Conservation (phyloP, 805 yeast genomes). For the Zygosaccharomyces rouxii region DNA sequence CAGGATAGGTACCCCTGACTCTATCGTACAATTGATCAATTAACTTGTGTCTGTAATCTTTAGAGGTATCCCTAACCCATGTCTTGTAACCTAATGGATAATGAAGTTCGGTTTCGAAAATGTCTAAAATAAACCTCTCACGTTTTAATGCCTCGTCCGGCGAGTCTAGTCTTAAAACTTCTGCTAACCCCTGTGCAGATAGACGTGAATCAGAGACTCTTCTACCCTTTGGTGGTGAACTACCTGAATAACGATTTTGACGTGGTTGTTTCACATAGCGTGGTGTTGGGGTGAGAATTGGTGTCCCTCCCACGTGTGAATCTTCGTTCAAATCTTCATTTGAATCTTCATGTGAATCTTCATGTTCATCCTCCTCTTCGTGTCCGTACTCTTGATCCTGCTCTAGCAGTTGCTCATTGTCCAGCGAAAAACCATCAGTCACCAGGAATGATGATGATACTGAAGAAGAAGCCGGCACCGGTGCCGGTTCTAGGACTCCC, state of each 20-base stretch:
- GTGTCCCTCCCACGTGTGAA: not conserved
- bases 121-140: conserved; percentile 49
- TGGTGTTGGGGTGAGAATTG: not conserved
- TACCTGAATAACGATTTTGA: conserved; percentile 13
- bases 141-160: conserved; percentile 52
- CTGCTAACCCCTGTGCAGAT: conserved; percentile 52
- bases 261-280: conserved; percentile 13
- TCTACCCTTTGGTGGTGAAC: conserved; percentile 10
- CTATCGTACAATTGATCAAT: conserved; percentile 43
- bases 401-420: not conserved
- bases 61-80: conserved; percentile 77
- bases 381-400: not conserved
- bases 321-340: too few species aligned
- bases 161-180: conserved; percentile 45
- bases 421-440: not conserved
- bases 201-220: conserved; percentile 49
- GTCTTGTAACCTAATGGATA: conserved; percentile 74
- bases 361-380: not conserved
- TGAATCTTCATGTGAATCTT: too few species aligned
- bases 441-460: not conserved
- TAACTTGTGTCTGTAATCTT: conserved; percentile 49
- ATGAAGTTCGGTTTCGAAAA: conserved; percentile 54
- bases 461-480: not conserved
- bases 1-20: conserved; percentile 45
- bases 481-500: not conserved